Conservation (phyloP, 2,329 filamentous ascomycete genomes). For the Aspergillus luchuensis region DNA sequence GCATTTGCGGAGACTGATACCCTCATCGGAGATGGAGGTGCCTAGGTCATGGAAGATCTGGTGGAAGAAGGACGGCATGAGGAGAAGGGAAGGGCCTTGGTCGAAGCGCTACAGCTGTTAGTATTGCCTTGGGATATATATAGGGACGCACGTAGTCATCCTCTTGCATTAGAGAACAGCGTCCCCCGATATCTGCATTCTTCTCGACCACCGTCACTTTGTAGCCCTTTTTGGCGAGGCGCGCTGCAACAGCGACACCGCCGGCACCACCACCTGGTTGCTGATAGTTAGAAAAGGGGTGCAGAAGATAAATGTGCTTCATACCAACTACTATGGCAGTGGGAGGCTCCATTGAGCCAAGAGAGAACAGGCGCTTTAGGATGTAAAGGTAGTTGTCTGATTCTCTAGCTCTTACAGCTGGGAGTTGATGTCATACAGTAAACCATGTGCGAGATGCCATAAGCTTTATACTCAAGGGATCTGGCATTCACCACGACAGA, state of each 20-base stretch:
- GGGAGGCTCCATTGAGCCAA: neutral
- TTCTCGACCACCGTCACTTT: slow-evolving; percentile 77
- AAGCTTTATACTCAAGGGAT: no score
- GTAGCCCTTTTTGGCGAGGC: slow-evolving; percentile 70
- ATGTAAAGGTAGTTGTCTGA: no score
- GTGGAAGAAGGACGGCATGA: slow-evolving; percentile 70
- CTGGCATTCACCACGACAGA: no score
- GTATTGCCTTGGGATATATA: neutral
- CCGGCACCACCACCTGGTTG: slow-evolving; percentile 66
- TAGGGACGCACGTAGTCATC: slow-evolving; percentile 54
- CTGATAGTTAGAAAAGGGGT: neutral
- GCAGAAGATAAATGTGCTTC: no score
- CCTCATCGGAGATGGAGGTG: slow-evolving; percentile 65
- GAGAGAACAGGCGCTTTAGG: no score
- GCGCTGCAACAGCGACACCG: slow-evolving; percentile 70
- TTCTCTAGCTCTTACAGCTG: no score
- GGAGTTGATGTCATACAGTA: no score
- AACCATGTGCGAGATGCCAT: no score
- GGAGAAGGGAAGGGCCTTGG: slow-evolving; percentile 72
- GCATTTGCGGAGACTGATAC: slow-evolving; percentile 69
- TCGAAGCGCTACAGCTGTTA: slow-evolving; percentile 62
- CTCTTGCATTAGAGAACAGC: slow-evolving; percentile 66
- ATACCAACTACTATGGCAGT: neutral
- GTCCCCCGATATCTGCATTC: slow-evolving; percentile 70
- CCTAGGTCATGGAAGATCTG: slow-evolving; percentile 70